These are phyloP conservation scores for Symbiodinium natans DNA, from an alignment of 73 alveolate genomes.

Conservation along the genomic window DNA sequence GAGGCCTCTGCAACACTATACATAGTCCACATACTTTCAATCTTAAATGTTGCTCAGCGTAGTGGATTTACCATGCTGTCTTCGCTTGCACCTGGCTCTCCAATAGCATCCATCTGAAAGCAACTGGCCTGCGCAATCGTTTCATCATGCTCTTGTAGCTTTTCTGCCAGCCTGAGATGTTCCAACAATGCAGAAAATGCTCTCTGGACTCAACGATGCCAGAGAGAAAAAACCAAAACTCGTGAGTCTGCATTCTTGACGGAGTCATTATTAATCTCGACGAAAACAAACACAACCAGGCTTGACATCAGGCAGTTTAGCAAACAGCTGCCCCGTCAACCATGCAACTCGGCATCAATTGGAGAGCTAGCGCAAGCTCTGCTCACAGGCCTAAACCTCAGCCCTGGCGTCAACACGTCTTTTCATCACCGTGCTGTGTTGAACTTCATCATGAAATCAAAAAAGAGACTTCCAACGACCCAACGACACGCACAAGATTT, in stretches of 20 bases:
- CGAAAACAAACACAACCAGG: too few species aligned
- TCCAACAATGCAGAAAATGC: background rate
- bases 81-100: background rate
- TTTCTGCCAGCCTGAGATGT: background rate
- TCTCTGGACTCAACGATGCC: background rate
- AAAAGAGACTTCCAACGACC: background rate
- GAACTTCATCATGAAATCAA: background rate
- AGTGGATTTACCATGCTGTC: too few species aligned
- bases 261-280: too few species aligned
- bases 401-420: background rate
- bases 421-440: background rate
- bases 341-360: background rate
- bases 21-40: too few species aligned
- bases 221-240: too few species aligned
- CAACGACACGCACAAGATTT: background rate
- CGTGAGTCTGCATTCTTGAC: too few species aligned
- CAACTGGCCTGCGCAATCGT: background rate
- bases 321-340: too few species aligned
- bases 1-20: too few species aligned
- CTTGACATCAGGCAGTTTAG: too few species aligned
- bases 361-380: background rate
- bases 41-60: too few species aligned
- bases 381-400: background rate
- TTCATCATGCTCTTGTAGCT: background rate
- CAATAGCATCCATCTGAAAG: background rate